phyloP scores from a whole-genome alignment of 352 stramenopile species.

The Plasmopara halstedii region DNA sequence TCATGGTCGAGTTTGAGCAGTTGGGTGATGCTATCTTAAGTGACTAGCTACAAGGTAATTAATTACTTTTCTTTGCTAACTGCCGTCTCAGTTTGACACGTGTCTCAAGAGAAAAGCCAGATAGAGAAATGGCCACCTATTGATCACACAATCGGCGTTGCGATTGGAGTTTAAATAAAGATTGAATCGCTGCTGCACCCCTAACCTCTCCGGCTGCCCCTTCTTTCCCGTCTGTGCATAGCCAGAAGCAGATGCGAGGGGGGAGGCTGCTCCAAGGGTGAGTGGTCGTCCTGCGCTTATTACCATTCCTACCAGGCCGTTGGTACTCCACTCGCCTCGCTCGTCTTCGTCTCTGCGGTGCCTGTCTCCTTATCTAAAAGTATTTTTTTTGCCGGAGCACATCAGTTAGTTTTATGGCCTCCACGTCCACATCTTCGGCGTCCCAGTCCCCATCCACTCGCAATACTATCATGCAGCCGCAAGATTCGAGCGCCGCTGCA shows the following conservation, averaged over 20 bases:
- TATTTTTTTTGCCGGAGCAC: constrained; percentile 27
- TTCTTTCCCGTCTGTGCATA: constrained; percentile 24
- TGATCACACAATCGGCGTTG: constrained; percentile 7
- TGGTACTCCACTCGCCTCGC: constrained; percentile 17
- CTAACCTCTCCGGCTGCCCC: constrained; percentile 18
- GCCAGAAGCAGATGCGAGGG: constrained; percentile 10
- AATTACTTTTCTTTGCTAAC: too few relatives aligned
- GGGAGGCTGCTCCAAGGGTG: constrained; percentile 7
- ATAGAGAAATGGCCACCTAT: background rate
- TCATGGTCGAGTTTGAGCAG: too few relatives aligned
- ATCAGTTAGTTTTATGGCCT: constrained; percentile 62
- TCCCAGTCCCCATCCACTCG: constrained; percentile 13
- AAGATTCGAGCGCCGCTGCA: constrained; percentile 17
- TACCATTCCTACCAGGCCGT: constrained; percentile 30
- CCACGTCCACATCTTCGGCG: constrained; percentile 28
- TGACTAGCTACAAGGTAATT: background rate
- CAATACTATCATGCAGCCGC: constrained; percentile 21
- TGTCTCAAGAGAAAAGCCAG: constrained; percentile 29
- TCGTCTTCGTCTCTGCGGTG: constrained; percentile 15
- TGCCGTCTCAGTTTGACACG: constrained; percentile 8
- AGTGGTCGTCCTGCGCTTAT: constrained; percentile 35
- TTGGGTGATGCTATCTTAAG: constrained; percentile 1
- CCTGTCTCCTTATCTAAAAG: constrained; percentile 18
- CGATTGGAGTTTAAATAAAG: background rate
- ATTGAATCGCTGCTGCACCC: constrained; percentile 17